Evolutionary conservation across 73 alveolate species (phyloP).

Genomic region (Tetrahymena malaccensis): DNA sequence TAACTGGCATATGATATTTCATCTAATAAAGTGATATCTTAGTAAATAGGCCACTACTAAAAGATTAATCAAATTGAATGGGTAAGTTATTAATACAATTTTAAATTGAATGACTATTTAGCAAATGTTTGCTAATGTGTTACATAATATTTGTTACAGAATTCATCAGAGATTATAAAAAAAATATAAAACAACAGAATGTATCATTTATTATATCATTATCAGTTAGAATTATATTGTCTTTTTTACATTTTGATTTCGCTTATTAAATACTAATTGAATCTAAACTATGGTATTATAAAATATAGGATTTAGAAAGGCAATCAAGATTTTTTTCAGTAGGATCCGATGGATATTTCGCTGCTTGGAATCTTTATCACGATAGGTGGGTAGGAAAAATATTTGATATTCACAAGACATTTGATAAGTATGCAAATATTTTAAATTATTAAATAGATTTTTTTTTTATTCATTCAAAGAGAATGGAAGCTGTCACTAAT

Average conservation of each 20-base stretch:
- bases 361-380: not conserved
- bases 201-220: not conserved
- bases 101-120: too few relatives aligned
- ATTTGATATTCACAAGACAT: not conserved
- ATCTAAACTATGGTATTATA: too few relatives aligned
- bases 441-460: not conserved
- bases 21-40: not conserved
- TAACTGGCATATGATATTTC: not conserved
- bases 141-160: too few relatives aligned
- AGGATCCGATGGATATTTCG: not conserved
- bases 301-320: not conserved
- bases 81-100: not conserved
- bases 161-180: too few relatives aligned
- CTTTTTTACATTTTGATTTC: not conserved
- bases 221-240: not conserved
- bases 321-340: not conserved
- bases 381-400: not conserved
- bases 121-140: not conserved
- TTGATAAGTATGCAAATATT: not conserved
- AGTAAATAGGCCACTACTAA: not conserved
- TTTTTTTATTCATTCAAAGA: not conserved
- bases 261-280: not conserved
- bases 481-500: not conserved
- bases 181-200: too few relatives aligned
- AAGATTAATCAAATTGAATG: not conserved